A percentile compares a stretch with the other conserved stretches of the same genome.
Conservation (phyloP, 2,329 filamentous ascomycete species). For the Pleomassaria siparia region DNA sequence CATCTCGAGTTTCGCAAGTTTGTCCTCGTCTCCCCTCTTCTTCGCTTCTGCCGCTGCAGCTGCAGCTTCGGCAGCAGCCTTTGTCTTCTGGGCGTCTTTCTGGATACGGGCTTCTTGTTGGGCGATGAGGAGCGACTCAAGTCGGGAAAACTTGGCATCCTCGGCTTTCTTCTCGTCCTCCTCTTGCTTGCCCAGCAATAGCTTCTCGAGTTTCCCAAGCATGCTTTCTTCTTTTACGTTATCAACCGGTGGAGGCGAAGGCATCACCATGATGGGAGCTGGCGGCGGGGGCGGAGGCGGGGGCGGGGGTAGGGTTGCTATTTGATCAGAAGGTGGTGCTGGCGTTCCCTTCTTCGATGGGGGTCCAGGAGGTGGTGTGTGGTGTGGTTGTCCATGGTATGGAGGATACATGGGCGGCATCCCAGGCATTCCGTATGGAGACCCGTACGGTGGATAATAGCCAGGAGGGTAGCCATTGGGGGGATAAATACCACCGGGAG, state of each 20-base stretch:
- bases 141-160: constrained; percentile 38
- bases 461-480: constrained; percentile 6
- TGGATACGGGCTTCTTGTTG: constrained; percentile 40
- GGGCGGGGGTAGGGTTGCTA: constrained; percentile 13
- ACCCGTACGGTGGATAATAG: constrained; percentile 33
- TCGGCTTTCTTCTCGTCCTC: constrained; percentile 37
- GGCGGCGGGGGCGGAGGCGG: constrained; percentile 15
- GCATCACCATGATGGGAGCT: constrained; percentile 5
- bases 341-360: constrained; percentile 22
- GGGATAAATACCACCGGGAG: constrained; percentile 15
- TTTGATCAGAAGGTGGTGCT: constrained; percentile 22
- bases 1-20: constrained; percentile 32
- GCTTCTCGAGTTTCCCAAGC: constrained; percentile 34
- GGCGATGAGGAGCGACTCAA: constrained; percentile 38
- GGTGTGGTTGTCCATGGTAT: constrained; percentile 19
- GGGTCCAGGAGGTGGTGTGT: constrained; percentile 27
- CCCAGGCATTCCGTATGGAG: constrained; percentile 28
- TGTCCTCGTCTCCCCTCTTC: constrained; percentile 40
- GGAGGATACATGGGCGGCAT: constrained; percentile 31
- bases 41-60: constrained; percentile 29
- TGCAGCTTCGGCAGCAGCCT: constrained; percentile 35
- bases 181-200: constrained; percentile 19
- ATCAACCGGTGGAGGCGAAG: constrained; percentile 12
- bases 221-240: constrained; percentile 31
- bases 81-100: constrained; percentile 39